Base-by-base conservation (phyloP, 2,329 filamentous ascomycete genomes). In the Phialophora tarda region DNA sequence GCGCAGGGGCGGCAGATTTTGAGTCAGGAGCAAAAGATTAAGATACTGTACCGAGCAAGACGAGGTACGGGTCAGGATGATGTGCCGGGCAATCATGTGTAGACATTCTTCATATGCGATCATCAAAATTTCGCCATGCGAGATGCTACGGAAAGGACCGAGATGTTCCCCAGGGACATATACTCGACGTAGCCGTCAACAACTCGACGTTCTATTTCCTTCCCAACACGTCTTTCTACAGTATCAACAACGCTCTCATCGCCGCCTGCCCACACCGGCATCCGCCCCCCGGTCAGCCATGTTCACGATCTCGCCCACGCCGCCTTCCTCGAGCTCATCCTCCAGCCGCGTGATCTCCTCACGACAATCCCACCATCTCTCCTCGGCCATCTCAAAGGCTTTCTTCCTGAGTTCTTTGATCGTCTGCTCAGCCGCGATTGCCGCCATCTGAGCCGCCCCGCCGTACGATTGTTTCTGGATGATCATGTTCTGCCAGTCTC, bases 291-390 rank as follows among this genome's bases (percentile, higher is more conserved):
- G 88, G 73, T 96, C 92, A 58, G 89, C 88, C 75, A 98, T 82
- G 75, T 89, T 95, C 62, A 98, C 91, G 51, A 98, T 92, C 81
- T 98, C 95, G 17, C 93, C 91, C 77, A 98, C 97, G 10, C 95
- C 93, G 38, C 93, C 92, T 57, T 91, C 93, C 79, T 97, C 94
- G 81, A 98, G 93, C 81, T 97, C 94, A 79, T 97, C 94, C 79
- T 99, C 95, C 75, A 98, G 79, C 6, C 88, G 90, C 62, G 89
- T 90, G 71, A 99, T 91, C 80, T 98, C 94, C 81, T 99, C 95
- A 73, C 95, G 86, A 76, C 90, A 93, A 82, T 97, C 95, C 95
- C 95, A 99, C 95, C 95, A 99, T 78, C 96, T 97, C 80, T 93
- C 91, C 79, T 99, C 95, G 48, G 93, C 93, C 70, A 92, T 85